Base-by-base conservation (phyloP, 768 basidiomycete species). In the Amanita inopinata region DNA sequence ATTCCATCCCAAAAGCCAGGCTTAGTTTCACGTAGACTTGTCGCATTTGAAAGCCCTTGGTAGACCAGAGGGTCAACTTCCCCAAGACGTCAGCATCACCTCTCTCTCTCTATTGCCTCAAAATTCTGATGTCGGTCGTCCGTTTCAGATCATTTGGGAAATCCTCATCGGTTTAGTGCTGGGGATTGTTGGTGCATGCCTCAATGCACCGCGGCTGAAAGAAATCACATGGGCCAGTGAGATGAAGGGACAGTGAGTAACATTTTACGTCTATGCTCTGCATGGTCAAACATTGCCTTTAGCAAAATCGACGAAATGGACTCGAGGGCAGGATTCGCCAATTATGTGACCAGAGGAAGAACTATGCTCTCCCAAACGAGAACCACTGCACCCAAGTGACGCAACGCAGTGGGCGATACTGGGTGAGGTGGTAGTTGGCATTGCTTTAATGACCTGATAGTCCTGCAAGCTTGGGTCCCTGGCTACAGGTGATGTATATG, bases 171-270 rank as follows among this genome's bases (percentile, higher is more conserved):
- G 78, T 1, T 65, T 89, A 14, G 51, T 78, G n/a, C 47, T 83
- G 7, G 85, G 86, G 15, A 79, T 76, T 14, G 45, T 88, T 2
- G 88, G 86, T 5, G 83, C 84, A 23, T 74, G 77, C n/a, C 52
- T 85, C 46, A 80, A 73, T 49, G 70, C 81, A 5, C 75, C 85
- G 1, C 57, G 67, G 23, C 61, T 90, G 24, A 86, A 81, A 51
- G 84, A 89, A 53, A 85, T 90, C 46, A 82, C 83, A 24, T 92
- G 87, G 89, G 75, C 85, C 12, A 87, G 83, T 51, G 88, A 93
- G 62, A 91, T 91, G 88, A 74, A 73, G 52, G 80, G 73, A 55
- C 71, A 80, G 88, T 88, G 51, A 51, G 76, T 60, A 12, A 7
- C 22, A 37, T 43, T 42, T 15, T n/a, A 44, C 34, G 28, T 20